phyloP scores from a whole-genome alignment of 495 filamentous ascomycete species.

The Delitschia confertaspora region DNA sequence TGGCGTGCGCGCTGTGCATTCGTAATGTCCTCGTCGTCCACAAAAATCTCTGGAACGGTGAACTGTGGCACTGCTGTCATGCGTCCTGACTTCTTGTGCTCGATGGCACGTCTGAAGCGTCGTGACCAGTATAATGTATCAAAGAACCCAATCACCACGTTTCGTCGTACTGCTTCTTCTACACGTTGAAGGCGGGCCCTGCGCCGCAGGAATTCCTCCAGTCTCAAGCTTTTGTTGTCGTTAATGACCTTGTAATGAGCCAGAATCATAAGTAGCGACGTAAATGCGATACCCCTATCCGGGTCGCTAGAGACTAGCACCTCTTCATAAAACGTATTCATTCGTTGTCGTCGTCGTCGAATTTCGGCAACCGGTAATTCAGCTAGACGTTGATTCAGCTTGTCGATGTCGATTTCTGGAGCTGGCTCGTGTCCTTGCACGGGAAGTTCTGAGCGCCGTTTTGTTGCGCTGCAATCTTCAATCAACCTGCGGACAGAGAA shows the following conservation, averaged over 20 bases:
- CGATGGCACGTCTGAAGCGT: slow-evolving; percentile 62
- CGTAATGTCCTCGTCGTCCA: slow-evolving; percentile 56
- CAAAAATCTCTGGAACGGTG: slow-evolving; percentile 80
- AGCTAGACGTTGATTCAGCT: slow-evolving; percentile 63
- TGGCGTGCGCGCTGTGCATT: slow-evolving; percentile 33
- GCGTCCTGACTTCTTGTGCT: slow-evolving; percentile 58
- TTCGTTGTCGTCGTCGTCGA: slow-evolving; percentile 59
- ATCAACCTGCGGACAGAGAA: slow-evolving; percentile 77
- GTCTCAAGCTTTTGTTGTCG: slow-evolving; percentile 85
- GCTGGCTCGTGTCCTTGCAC: slow-evolving; percentile 44
- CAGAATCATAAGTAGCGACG: slow-evolving; percentile 88
- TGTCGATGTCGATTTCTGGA: slow-evolving; percentile 57
- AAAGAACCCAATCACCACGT: slow-evolving; percentile 89
- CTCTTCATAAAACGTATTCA: slow-evolving; percentile 94
- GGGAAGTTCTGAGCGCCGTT: slow-evolving; percentile 36
- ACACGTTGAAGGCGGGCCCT: slow-evolving; percentile 85
- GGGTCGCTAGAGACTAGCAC: slow-evolving; percentile 87
- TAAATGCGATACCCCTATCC: slow-evolving; percentile 83
- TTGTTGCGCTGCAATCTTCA: slow-evolving; percentile 59
- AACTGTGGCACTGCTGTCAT: slow-evolving; percentile 73
- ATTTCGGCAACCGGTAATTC: slow-evolving; percentile 69
- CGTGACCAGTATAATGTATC: slow-evolving; percentile 88
- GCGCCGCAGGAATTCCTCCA: slow-evolving; percentile 92
- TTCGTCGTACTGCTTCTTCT: slow-evolving; percentile 87
- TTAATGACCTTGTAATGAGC: slow-evolving; percentile 99